Base-by-base conservation (phyloP, 768 basidiomycete species). In the Lactarius sanguifluus region DNA sequence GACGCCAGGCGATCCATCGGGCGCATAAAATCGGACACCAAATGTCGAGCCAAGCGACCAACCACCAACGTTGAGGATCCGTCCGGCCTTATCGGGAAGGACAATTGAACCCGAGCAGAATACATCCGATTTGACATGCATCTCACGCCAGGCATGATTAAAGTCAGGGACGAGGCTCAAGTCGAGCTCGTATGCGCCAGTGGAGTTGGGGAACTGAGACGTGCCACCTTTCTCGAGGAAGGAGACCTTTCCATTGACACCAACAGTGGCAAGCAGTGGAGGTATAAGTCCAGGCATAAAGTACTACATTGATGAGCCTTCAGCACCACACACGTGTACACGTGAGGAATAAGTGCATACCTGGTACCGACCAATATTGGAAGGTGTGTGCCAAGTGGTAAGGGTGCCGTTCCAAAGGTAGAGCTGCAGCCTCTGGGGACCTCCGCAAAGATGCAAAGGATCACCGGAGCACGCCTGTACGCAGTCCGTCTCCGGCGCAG, bases 131-230 rank as follows among this genome's bases (percentile, higher is more conserved):
- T 90, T 80, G 70, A 91, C 77, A 66, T 91, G 86, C 88, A 92
- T 90, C 67, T 81, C 81, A 45, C 90, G 87, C 89, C 89, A 93
- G 8, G 89, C 83, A 63, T 75, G 67, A 25, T 50, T 8, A 62
- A 78, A 79, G 38, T 81, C 76, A 66, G 79, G 67, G 0, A 79
- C 79, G 40, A 92, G 77, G 34, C 81, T 85, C 47, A 86, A 74
- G 71, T 92, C 91, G 30, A 93, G 79, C 69, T 93, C 91, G 68
- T 91, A 92, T 1, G 89, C 90, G 10, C 90, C 91, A 18, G 91
- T 91, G 5, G 87, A 81, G 74, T 91, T 91, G 3, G 73, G 65
- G 64, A 79, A 85, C 41, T 84, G 83, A 64, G 81, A 81, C 30
- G 90, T 91, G 10, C 89, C 88, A 3, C 62, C 77, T 74, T 92